Conservation (phyloP, 2,329 filamentous ascomycete genomes). For the Xylaria polymorpha region DNA sequence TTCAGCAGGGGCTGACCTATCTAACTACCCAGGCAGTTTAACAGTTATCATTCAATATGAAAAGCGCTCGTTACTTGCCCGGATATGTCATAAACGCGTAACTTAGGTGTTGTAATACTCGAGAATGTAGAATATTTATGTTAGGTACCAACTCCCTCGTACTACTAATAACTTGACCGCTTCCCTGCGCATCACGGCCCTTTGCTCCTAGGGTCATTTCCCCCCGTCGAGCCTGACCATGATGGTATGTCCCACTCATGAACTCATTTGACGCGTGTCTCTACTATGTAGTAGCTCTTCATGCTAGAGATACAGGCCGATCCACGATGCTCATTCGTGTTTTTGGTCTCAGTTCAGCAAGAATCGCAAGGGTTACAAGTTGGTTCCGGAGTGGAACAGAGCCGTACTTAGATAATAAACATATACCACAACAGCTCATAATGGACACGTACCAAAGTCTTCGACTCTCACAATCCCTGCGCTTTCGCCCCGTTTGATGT, state of each 20-base stretch:
- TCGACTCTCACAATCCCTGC: constrained; percentile 4
- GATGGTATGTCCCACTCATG: constrained; percentile 6
- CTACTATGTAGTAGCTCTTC: neutral
- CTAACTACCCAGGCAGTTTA: constrained; percentile 1
- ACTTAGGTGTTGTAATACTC: constrained; percentile 8
- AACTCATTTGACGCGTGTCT: neutral
- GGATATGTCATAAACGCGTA: neutral
- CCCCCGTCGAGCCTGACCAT: neutral
- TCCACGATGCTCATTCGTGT: neutral
- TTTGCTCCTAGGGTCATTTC: neutral
- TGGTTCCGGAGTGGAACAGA: neutral
- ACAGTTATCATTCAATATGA: neutral
- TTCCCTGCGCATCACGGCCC: constrained; percentile 11
- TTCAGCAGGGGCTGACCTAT: constrained; percentile 13
- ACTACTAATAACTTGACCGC: constrained; percentile 21
- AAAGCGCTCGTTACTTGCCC: constrained; percentile 2
- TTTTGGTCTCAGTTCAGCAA: constrained; percentile 9
- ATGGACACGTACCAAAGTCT: neutral
- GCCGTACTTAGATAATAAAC: neutral
- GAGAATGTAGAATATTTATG: constrained; percentile 7
- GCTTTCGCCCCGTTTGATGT: neutral
- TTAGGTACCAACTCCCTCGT: constrained; percentile 18
- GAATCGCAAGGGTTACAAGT: neutral
- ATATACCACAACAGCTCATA: neutral
- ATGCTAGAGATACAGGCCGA: neutral